Evolutionary conservation across 1,284 basidiomycete species (phyloP).

Genomic region (Xerocomus amazonicus): DNA sequence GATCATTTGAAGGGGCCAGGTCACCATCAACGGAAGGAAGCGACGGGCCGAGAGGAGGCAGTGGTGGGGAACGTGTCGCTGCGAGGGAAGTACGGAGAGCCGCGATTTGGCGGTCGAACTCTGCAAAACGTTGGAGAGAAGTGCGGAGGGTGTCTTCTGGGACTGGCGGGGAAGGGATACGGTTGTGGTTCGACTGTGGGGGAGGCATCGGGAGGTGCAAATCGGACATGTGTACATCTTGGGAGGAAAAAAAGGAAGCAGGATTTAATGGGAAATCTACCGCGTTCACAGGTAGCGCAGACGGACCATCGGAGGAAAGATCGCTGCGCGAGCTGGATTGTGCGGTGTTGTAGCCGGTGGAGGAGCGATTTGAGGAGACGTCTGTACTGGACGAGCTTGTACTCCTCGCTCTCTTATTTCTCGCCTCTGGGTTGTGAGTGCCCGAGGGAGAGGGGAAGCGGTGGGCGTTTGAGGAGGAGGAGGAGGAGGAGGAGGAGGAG

Average conservation of each 20-base stretch:
- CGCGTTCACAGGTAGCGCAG: conserved; percentile 7
- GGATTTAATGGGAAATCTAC: conserved; percentile 19
- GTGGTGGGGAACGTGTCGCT: conserved; percentile 34
- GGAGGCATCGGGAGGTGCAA: conserved; percentile 30
- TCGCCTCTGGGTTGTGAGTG: conserved; percentile 15
- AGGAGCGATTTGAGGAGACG: conserved; percentile 25
- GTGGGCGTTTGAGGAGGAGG: conserved; percentile 19
- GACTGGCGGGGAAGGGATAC: conserved; percentile 18
- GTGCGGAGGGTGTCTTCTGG: conserved; percentile 40
- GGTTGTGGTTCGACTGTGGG: conserved; percentile 10
- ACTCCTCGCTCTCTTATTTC: conserved; percentile 31
- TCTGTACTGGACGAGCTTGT: conserved; percentile 33
- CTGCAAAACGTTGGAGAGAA: conserved; percentile 50
- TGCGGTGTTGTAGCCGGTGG: conserved; percentile 33
- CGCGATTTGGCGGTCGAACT: conserved; percentile 50
- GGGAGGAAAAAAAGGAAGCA: conserved; percentile 16
- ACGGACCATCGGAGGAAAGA: conserved; percentile 21
- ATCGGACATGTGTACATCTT: conserved; percentile 49
- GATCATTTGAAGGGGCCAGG: conserved; percentile 11
- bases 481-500: conserved; percentile 22
- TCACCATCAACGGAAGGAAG: conserved; percentile 19
- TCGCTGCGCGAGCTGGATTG: conserved; percentile 34
- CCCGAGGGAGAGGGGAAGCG: conserved; percentile 17
- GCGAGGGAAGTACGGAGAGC: conserved; percentile 38
- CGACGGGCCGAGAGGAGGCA: conserved; percentile 32